Evolutionary conservation across 306 rosid species (phyloP).

Genomic region (Echinosophora koreensis): DNA sequence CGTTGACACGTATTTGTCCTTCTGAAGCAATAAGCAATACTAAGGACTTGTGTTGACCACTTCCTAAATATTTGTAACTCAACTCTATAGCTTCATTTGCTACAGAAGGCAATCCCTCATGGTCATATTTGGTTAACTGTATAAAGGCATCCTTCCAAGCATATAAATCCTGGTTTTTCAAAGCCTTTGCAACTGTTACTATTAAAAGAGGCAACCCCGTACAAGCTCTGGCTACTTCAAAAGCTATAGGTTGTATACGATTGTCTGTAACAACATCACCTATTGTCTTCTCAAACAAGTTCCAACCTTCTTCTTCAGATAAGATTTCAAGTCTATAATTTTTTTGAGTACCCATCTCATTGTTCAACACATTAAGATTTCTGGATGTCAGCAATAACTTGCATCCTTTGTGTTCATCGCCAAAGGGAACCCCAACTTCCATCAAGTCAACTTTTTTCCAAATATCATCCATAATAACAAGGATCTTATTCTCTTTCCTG

Average conservation of each 20-base stretch:
- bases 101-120: neutral
- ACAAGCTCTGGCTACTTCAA: slow-evolving; percentile 26
- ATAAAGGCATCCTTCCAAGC: slow-evolving; percentile 19
- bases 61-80: slow-evolving; percentile 9
- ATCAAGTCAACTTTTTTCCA: neutral
- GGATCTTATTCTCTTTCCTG: neutral
- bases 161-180: neutral
- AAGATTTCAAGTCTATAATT: neutral
- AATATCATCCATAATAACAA: slow-evolving; percentile 16
- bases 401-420: slow-evolving; percentile 2
- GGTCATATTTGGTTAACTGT: neutral
- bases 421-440: neutral
- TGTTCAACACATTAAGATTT: neutral
- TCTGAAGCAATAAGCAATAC: neutral
- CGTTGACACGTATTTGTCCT: neutral
- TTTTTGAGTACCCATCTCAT: neutral
- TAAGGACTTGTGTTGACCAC: neutral
- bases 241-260: neutral
- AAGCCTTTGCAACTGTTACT: neutral
- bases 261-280: neutral
- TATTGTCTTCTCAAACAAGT: neutral
- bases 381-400: slow-evolving; percentile 2
- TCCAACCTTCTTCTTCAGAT: neutral
- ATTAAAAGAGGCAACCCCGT: slow-evolving; percentile 27
- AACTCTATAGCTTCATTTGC: neutral